Conservation (phyloP, 345 rosid genomes). For the Lepidium didymum region DNA sequence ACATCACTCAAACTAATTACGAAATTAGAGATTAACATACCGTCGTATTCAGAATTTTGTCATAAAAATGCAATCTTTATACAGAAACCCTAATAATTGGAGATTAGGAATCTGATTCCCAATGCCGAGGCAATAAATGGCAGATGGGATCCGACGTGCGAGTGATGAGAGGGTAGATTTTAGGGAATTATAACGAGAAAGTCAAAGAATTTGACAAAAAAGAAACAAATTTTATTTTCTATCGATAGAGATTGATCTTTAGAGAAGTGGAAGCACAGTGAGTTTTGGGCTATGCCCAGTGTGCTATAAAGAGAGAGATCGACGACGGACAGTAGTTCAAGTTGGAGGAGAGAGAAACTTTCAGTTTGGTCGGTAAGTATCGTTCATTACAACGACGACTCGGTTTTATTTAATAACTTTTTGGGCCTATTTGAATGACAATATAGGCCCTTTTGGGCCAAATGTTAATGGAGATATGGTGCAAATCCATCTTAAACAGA, state of each 20-base stretch:
- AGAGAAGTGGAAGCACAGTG: neutral
- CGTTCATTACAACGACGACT: neutral
- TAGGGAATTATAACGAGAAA: neutral
- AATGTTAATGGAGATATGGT: neutral
- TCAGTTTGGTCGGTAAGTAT: constrained; percentile 13
- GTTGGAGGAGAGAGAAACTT: constrained; percentile 7
- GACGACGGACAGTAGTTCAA: neutral
- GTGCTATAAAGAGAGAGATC: constrained; percentile 1
- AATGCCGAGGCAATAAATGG: neutral
- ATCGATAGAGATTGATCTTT: neutral
- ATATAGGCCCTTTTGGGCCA: constrained; percentile 1
- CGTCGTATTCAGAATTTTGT: neutral
- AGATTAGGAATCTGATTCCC: neutral
- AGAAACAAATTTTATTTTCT: neutral
- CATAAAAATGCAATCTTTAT: neutral
- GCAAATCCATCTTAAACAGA: neutral
- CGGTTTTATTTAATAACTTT: neutral
- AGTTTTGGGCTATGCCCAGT: constrained; percentile 3
- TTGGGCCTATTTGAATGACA: neutral
- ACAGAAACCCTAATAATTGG: neutral
- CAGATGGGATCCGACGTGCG: constrained; percentile 2
- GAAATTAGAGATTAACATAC: constrained; percentile 7
- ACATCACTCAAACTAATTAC: neutral
- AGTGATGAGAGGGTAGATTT: neutral
- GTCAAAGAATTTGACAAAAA: neutral